Conservation (phyloP, 2,329 filamentous ascomycete genomes). For the Clarireedia paspali region DNA sequence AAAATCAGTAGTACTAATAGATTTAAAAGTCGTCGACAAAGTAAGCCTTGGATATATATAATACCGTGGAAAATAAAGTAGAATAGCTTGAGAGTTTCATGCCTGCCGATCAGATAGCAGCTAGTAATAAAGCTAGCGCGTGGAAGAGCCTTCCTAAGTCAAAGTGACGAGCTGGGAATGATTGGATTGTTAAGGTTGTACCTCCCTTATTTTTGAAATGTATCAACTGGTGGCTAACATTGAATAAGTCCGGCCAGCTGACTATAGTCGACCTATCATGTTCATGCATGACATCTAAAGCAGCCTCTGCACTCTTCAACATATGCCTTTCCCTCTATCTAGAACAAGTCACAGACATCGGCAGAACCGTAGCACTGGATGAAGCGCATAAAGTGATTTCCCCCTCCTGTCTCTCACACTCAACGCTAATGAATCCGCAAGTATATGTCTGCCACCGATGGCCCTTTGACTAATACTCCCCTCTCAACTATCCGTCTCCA, state of each 20-base stretch:
- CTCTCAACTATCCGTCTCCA: conserved; percentile 60
- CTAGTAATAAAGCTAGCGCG: background rate
- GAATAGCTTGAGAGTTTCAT: conserved; percentile 54
- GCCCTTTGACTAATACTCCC: conserved; percentile 56
- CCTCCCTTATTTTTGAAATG: background rate
- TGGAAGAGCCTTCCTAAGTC: background rate
- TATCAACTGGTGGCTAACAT: background rate
- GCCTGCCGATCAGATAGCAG: conserved; percentile 23
- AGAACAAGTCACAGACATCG: conserved; percentile 40
- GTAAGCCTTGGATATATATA: no score
- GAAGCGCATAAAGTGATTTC: conserved; percentile 62
- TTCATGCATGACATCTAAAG: conserved; percentile 58
- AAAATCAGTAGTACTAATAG: no score
- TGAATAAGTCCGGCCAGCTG: conserved; percentile 38
- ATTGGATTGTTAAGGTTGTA: conserved; percentile 18
- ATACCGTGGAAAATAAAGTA: no score
- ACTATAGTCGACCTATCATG: conserved; percentile 68
- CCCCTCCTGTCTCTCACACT: background rate
- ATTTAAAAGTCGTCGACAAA: no score
- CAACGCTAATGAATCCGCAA: background rate
- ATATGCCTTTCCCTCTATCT: conserved; percentile 62
- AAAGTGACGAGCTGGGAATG: conserved; percentile 8
- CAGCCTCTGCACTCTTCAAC: conserved; percentile 65
- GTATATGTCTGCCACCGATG: conserved; percentile 53
- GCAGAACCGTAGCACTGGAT: conserved; percentile 61